Evolutionary conservation across 768 basidiomycete species (phyloP).

Genomic region (Amanita rimosa): DNA sequence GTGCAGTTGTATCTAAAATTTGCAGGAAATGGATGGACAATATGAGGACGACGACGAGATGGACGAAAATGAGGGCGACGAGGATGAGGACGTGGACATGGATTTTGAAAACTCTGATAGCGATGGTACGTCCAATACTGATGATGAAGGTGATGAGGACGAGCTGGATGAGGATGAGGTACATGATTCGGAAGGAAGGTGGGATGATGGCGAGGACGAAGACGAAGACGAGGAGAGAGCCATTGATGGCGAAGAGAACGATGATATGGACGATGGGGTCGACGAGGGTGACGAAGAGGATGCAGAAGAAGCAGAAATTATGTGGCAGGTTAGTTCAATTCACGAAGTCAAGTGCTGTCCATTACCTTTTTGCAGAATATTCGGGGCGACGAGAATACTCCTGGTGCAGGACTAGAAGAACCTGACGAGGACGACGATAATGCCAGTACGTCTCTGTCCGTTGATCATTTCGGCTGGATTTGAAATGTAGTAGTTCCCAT

Average conservation of each 20-base stretch:
- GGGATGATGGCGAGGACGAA: slow-evolving; percentile 37
- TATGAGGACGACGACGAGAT: slow-evolving; percentile 64
- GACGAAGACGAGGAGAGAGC: slow-evolving; percentile 37
- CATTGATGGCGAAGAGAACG: slow-evolving; percentile 33
- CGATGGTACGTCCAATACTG: slow-evolving; percentile 69
- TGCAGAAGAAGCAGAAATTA: slow-evolving; percentile 16
- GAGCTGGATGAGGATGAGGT: slow-evolving; percentile 64
- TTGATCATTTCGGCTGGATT: not conserved
- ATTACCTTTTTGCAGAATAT: slow-evolving; percentile 30
- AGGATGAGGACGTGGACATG: slow-evolving; percentile 80
- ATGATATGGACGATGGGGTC: slow-evolving; percentile 16
- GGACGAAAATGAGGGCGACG: slow-evolving; percentile 73
- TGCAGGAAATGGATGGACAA: slow-evolving; percentile 74
- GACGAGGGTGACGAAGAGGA: slow-evolving; percentile 8
- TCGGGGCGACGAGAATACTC: slow-evolving; percentile 31
- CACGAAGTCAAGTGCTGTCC: not conserved
- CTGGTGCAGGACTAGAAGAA: slow-evolving; percentile 33
- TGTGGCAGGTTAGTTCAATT: slow-evolving; percentile 22
- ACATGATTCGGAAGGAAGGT: slow-evolving; percentile 35
- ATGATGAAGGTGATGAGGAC: slow-evolving; percentile 56
- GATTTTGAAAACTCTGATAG: slow-evolving; percentile 80
- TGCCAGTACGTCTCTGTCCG: slow-evolving; percentile 29
- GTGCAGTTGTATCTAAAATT: slow-evolving; percentile 3
- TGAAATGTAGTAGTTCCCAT: slow-evolving; percentile 35
- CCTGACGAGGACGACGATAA: slow-evolving; percentile 54